Evolutionary conservation across 768 basidiomycete species (phyloP).

Genomic region (Amylocystis lapponica): DNA sequence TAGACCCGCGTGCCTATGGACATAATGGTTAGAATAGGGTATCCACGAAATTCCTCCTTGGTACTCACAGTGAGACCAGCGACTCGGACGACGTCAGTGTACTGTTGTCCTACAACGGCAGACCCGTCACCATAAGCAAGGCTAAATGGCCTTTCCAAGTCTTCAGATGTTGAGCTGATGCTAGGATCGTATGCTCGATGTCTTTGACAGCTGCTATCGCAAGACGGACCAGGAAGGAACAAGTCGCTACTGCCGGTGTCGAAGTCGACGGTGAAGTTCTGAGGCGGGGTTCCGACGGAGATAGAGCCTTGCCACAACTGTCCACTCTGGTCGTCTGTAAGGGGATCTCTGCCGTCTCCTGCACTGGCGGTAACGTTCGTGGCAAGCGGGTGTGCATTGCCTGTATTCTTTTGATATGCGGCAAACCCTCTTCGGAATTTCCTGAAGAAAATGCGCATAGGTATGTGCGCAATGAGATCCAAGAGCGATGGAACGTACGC

Average conservation of each 20-base stretch:
- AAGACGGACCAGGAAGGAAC: constrained; percentile 36
- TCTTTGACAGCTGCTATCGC: constrained; percentile 30
- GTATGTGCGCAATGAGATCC: too few species aligned
- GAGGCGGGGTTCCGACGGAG: constrained; percentile 42
- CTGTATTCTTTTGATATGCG: constrained; percentile 42
- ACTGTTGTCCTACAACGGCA: constrained; percentile 38
- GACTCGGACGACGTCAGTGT: constrained; percentile 40
- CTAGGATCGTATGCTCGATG: constrained; percentile 34
- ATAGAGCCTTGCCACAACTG: constrained; percentile 43
- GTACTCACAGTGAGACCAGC: constrained; percentile 37
- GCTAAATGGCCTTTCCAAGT: constrained; percentile 29
- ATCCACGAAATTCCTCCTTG: too few species aligned
- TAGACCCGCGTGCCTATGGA: constrained; percentile 11
- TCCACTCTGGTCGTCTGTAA: constrained; percentile 30
- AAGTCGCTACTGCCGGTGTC: constrained; percentile 42
- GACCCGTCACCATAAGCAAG: constrained; percentile 48
- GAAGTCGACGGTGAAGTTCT: constrained; percentile 35
- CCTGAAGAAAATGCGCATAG: constrained; percentile 22
- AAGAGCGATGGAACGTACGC: constrained; percentile 13
- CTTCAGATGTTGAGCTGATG: constrained; percentile 32
- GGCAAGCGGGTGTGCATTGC: constrained; percentile 31
- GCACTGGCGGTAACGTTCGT: constrained; percentile 21
- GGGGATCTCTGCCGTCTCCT: constrained; percentile 23
- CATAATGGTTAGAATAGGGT: neutral
- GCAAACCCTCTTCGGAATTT: constrained; percentile 39